Evolutionary conservation across 805 yeast genomes (phyloP).

Genomic region (Yarrowia hollandica): DNA sequence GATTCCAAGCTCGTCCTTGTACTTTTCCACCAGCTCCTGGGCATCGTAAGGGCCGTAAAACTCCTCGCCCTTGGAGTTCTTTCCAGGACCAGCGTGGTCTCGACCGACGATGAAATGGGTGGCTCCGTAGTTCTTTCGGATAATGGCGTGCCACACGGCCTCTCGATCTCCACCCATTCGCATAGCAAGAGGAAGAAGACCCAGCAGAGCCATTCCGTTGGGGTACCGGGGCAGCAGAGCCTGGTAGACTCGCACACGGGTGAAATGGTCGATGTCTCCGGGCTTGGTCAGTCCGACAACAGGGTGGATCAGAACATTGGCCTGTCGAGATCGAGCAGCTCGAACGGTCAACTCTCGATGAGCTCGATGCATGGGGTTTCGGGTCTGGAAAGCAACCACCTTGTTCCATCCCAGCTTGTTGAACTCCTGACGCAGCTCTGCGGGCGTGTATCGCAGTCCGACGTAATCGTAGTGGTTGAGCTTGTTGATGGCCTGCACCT

Average conservation of each 20-base stretch:
- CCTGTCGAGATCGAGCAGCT: slow-evolving; percentile 91
- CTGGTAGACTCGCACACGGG: slow-evolving; percentile 93
- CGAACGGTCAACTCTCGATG: slow-evolving; percentile 94
- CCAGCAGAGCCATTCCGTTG: slow-evolving; percentile 85
- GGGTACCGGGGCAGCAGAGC: slow-evolving; percentile 92
- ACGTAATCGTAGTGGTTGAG: slow-evolving; percentile 91
- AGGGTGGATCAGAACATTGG: slow-evolving; percentile 88
- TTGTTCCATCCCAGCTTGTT: slow-evolving; percentile 76
- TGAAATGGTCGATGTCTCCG: slow-evolving; percentile 96
- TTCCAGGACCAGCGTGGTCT: slow-evolving; percentile 98
- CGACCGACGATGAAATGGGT: slow-evolving; percentile 97
- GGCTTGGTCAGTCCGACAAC: slow-evolving; percentile 97
- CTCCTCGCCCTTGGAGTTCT: slow-evolving; percentile 82
- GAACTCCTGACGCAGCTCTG: slow-evolving; percentile 85
- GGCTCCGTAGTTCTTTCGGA: slow-evolving; percentile 94
- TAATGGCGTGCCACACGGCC: slow-evolving; percentile 97
- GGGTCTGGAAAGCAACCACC: slow-evolving; percentile 95
- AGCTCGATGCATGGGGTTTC: slow-evolving; percentile 99
- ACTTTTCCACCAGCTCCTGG: slow-evolving; percentile 78
- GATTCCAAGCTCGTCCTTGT: slow-evolving; percentile 75
- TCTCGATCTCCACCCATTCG: slow-evolving; percentile 99
- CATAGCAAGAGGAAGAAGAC: slow-evolving; percentile 92
- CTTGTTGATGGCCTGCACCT: slow-evolving; percentile 74
- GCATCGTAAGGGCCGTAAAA: slow-evolving; percentile 98
- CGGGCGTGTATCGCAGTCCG: slow-evolving; percentile 83